Evolutionary conservation across 179 eudicot genomes (phyloP).

Genomic region (Silene noctiflora): DNA sequence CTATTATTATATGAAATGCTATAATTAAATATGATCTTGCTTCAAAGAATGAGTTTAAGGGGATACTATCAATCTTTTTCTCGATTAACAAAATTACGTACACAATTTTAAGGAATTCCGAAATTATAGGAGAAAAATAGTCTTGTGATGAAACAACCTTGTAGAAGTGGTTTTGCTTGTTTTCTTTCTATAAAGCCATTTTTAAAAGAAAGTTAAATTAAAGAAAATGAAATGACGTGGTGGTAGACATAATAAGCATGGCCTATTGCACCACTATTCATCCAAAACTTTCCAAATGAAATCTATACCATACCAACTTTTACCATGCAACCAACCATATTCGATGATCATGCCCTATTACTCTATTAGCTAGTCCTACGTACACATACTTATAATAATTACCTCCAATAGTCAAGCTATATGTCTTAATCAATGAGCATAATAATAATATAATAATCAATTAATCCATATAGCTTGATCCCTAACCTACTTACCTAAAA

Average conservation of each 20-base stretch:
- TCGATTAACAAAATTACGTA: too few relatives aligned
- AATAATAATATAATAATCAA: background rate
- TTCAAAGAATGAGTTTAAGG: too few relatives aligned
- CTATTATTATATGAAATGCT: too few relatives aligned
- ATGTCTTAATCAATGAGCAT: conserved; percentile 27
- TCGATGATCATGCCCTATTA: conserved; percentile 20
- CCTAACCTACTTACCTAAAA: conserved; percentile 20
- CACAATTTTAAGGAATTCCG: too few relatives aligned
- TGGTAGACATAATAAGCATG: background rate
- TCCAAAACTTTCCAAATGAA: conserved; percentile 5
- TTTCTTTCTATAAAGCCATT: too few relatives aligned
- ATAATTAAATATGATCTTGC: too few relatives aligned
- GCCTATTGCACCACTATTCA: background rate
- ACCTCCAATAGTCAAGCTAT: conserved; percentile 27
- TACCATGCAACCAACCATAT: conserved; percentile 21
- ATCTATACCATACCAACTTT: conserved; percentile 16
- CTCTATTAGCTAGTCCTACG: background rate
- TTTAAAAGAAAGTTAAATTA: background rate
- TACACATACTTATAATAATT: background rate
- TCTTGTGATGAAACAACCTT: too few relatives aligned
- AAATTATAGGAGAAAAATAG: too few relatives aligned
- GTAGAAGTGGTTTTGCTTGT: too few relatives aligned
- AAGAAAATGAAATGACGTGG: background rate
- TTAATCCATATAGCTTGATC: conserved; percentile 10
- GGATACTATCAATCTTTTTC: too few relatives aligned